Percentiles rank a stretch among this genome's conserved stretches.
phyloP scores from a whole-genome alignment of 176 grass and related monocot genomes.

The Eragrostis curvula region DNA sequence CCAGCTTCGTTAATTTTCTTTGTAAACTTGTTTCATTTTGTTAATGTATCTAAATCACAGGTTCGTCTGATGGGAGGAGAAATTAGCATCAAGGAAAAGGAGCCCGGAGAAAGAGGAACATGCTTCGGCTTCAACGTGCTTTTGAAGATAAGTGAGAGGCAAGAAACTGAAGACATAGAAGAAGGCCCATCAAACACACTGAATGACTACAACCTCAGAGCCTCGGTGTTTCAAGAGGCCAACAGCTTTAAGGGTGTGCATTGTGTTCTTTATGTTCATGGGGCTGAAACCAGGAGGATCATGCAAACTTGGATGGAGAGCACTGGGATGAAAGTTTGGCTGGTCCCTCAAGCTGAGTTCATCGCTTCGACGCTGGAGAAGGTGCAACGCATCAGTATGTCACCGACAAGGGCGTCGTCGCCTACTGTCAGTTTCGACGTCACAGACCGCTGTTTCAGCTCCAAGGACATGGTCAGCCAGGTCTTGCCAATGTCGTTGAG shows the following conservation, averaged over 20 bases:
- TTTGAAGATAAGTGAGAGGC: constrained; percentile 47
- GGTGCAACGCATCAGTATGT: constrained; percentile 23
- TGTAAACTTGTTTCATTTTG: background rate
- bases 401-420: background rate
- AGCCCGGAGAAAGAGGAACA: constrained; percentile 58
- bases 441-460: constrained; percentile 43
- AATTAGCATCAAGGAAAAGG: constrained; percentile 77
- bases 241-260: constrained; percentile 56
- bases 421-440: background rate
- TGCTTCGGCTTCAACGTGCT: constrained; percentile 84
- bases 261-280: constrained; percentile 63
- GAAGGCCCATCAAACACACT: background rate
- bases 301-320: constrained; percentile 74
- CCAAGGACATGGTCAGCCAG: constrained; percentile 50
- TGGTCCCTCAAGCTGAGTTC: constrained; percentile 34
- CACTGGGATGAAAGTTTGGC: constrained; percentile 67
- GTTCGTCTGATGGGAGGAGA: constrained; percentile 92
- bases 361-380: constrained; percentile 52
- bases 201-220: background rate
- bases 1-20: background rate
- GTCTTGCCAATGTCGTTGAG: constrained; percentile 37
- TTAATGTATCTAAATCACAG: constrained; percentile 17
- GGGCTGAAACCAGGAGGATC: constrained; percentile 66
- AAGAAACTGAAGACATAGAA: constrained; percentile 35
- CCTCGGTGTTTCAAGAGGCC: constrained; percentile 36